phyloP scores from a whole-genome alignment of 371 early-diverging fungal species.

The Antonospora locustae region DNA sequence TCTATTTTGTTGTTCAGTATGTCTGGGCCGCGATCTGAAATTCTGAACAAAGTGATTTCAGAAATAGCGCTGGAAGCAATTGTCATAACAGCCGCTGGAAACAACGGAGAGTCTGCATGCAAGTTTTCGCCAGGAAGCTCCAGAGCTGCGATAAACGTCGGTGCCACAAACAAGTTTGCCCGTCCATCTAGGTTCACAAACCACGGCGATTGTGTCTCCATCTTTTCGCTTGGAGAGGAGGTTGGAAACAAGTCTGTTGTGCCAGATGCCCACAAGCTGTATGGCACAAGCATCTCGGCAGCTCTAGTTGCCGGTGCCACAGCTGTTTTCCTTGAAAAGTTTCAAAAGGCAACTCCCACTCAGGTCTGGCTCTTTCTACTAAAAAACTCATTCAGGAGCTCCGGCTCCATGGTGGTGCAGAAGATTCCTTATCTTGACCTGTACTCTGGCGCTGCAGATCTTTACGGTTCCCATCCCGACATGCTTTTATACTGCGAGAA shows the following conservation, averaged over 20 bases:
- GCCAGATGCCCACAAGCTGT: background rate
- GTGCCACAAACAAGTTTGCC: slow-evolving; percentile 33
- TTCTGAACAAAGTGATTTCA: slow-evolving; percentile 37
- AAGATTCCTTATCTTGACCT: background rate
- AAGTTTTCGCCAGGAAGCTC: slow-evolving; percentile 48
- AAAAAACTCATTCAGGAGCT: slow-evolving; percentile 23
- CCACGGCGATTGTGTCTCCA: slow-evolving; percentile 28
- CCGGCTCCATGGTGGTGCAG: background rate
- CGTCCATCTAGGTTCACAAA: slow-evolving; percentile 31
- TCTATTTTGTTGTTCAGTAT: slow-evolving; percentile 42
- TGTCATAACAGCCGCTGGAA: slow-evolving; percentile 48
- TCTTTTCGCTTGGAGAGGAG: slow-evolving; percentile 37
- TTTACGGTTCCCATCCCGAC: no score
- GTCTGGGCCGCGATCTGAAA: slow-evolving; percentile 35
- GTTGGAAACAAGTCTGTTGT: background rate
- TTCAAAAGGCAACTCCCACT: slow-evolving; percentile 7
- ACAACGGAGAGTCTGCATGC: slow-evolving; percentile 40
- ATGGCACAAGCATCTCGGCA: slow-evolving; percentile 28
- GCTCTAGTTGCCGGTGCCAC: slow-evolving; percentile 29
- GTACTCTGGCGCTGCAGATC: background rate
- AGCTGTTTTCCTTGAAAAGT: slow-evolving; percentile 33
- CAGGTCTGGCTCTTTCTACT: slow-evolving; percentile 29
- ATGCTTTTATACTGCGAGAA: no score
- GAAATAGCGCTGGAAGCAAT: slow-evolving; percentile 16
- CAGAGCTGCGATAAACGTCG: slow-evolving; percentile 38